Base-by-base conservation (phyloP, 257 asterid species). In the Voacanga thouarsii region DNA sequence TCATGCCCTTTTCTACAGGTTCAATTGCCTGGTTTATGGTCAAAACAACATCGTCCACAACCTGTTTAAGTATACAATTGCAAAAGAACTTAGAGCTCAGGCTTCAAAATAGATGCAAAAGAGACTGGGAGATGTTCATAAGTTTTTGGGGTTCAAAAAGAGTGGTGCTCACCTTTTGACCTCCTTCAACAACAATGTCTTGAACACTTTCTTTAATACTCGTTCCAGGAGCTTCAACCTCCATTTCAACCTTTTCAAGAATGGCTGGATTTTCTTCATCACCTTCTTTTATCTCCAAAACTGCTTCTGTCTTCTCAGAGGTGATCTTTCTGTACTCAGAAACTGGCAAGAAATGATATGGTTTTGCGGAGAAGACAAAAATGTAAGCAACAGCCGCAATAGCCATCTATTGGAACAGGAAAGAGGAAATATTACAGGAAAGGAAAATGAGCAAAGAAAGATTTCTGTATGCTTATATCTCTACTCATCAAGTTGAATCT, bases 1-100 rank as follows among this genome's bases (percentile, higher is more conserved):
- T 89, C 97, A 95, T 79, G 19, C 99, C 98, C 69, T 93, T 96
- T 3, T 93, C 98, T 43, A 95, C 97, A 0, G 98, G 99, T 78
- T 92, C 97, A 11, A 95, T 93, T 6, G 98, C 99, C 79, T 95
- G 97, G 84, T 91, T 95, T 68, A 95, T 91, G 2, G 99, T 95
- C 88, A 95, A 79, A 59, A 90, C 98, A 1, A 95, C 98, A 39
- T 95, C 99, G 88, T 92, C 81, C 78, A 93, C 94, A 16, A 95
- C 97, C 98, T 95, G 87, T 57, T 76, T 45, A 23, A 30, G 2
- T 75, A 37, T 28, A 30, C 41, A 6, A 8, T 39, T 76, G 15
- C 28, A 21, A 60, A 6, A 12, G 51, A 18, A 37, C 19, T 44
- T 53, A 18, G 24, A 44, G n/a, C 16, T 33, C 14, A 41, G 14